These are phyloP conservation scores for Salix udensis DNA, from an alignment of 345 rosid species.

Conservation along the genomic window DNA sequence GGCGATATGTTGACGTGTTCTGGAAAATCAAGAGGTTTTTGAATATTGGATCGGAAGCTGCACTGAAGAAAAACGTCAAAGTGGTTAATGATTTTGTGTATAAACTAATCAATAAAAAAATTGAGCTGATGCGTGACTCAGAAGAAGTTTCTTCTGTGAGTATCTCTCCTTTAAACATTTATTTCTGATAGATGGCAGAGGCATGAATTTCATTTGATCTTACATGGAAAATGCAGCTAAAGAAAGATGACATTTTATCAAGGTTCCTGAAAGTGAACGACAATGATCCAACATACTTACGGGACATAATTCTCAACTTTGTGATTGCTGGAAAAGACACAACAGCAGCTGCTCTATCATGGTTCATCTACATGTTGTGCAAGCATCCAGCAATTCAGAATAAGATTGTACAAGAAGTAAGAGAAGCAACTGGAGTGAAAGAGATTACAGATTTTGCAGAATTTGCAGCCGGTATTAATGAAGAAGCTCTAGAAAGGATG, in stretches of 20 bases:
- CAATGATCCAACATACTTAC: constrained; percentile 41
- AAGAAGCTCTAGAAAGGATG: constrained; percentile 38
- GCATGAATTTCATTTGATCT: too few species aligned
- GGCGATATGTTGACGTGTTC: constrained; percentile 33
- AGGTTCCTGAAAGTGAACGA: constrained; percentile 42
- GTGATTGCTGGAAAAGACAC: constrained; percentile 41
- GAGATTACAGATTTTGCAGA: constrained; percentile 12
- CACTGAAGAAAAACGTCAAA: constrained; percentile 35
- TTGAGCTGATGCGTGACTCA: too few species aligned
- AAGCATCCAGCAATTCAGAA: constrained; percentile 33
- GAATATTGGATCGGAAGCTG: constrained; percentile 38
- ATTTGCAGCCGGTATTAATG: constrained; percentile 21
- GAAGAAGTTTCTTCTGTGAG: not conserved
- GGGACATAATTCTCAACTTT: constrained; percentile 45
- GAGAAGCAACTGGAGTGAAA: constrained; percentile 10
- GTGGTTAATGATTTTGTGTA: constrained; percentile 30
- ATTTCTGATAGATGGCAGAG: too few species aligned
- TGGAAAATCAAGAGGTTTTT: constrained; percentile 39
- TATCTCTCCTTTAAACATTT: not conserved
- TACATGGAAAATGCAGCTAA: constrained; percentile 15
- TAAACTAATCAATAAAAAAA: constrained; percentile 14
- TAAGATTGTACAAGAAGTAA: constrained; percentile 25
- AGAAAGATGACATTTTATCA: constrained; percentile 37
- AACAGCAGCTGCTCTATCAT: constrained; percentile 36
- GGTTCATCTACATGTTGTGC: constrained; percentile 42